Conservation (phyloP, 2,329 filamentous ascomycete species). For the Aspergillus sp. region DNA sequence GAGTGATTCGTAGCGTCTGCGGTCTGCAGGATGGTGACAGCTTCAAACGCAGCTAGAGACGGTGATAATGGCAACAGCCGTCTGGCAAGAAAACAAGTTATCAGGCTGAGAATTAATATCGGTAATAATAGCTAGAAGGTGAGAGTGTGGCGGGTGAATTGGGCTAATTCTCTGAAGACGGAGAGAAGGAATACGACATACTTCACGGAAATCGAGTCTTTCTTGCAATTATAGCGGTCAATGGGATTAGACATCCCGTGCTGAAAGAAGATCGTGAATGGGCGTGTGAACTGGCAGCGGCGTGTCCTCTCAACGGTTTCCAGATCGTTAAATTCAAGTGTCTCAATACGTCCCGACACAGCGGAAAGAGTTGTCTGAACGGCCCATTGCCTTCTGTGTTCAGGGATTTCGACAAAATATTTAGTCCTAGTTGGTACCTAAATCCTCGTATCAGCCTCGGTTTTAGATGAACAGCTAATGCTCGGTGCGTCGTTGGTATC, state of each 20-base stretch:
- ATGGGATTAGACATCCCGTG: background rate
- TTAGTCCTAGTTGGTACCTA: background rate
- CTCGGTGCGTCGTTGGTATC: background rate
- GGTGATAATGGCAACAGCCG: background rate
- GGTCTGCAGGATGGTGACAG: background rate
- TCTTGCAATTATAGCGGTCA: background rate
- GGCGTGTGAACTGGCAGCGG: background rate
- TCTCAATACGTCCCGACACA: background rate
- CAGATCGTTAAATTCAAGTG: background rate
- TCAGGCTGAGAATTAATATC: background rate
- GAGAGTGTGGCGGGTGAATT: background rate
- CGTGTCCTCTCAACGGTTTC: background rate
- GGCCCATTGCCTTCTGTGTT: background rate
- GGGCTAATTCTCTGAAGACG: background rate
- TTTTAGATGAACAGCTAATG: background rate
- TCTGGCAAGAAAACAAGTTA: background rate
- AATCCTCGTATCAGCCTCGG: background rate
- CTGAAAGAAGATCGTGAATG: background rate
- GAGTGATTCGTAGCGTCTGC: background rate
- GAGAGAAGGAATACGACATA: constrained; percentile 1
- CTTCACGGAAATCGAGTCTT: background rate
- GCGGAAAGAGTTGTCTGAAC: background rate
- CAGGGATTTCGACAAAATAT: background rate
- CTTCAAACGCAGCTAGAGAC: background rate
- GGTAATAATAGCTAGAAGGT: background rate